Percentiles rank a stretch among this genome's conserved stretches.
Conservation (phyloP, 2,329 filamentous ascomycete genomes). For the Colletotrichum sublineola region DNA sequence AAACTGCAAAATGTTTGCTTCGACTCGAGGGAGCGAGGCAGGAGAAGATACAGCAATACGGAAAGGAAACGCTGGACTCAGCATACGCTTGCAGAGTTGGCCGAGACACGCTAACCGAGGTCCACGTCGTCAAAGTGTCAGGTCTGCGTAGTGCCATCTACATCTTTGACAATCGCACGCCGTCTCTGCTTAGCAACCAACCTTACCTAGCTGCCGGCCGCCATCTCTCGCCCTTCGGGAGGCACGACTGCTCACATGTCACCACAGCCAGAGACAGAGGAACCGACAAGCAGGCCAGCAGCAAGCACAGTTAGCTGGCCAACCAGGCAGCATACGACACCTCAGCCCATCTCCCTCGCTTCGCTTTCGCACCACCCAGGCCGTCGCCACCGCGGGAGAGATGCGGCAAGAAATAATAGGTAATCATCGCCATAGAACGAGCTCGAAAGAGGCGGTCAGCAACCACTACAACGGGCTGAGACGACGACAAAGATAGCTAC, state of each 20-base stretch:
- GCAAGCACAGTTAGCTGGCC: not conserved
- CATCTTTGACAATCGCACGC: constrained; percentile 22
- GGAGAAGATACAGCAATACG: not conserved
- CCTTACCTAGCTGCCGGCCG: constrained; percentile 11
- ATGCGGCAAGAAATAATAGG: constrained; percentile 3
- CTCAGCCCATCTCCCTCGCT: constrained; percentile 23
- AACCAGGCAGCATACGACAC: constrained; percentile 25
- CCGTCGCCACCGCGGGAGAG: constrained; percentile 5
- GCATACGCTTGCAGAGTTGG: constrained; percentile 40
- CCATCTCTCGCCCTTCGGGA: constrained; percentile 22
- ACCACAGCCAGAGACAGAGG: constrained; percentile 26
- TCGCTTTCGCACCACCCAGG: constrained; percentile 15
- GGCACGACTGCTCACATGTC: constrained; percentile 41
- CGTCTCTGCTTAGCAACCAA: constrained; percentile 39
- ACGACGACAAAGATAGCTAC: not conserved
- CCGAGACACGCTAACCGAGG: constrained; percentile 38
- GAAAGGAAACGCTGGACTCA: constrained; percentile 4
- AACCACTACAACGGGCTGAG: not conserved
- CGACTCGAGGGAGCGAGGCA: constrained; percentile 1
- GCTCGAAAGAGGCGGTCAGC: constrained; percentile 38
- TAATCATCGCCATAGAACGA: constrained; percentile 19
- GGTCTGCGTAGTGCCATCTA: constrained; percentile 18
- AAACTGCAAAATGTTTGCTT: not conserved
- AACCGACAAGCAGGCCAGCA: constrained; percentile 11
- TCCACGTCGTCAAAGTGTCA: constrained; percentile 40